phyloP scores from a whole-genome alignment of 805 yeast species.

The Yamadazyma endophytica region DNA sequence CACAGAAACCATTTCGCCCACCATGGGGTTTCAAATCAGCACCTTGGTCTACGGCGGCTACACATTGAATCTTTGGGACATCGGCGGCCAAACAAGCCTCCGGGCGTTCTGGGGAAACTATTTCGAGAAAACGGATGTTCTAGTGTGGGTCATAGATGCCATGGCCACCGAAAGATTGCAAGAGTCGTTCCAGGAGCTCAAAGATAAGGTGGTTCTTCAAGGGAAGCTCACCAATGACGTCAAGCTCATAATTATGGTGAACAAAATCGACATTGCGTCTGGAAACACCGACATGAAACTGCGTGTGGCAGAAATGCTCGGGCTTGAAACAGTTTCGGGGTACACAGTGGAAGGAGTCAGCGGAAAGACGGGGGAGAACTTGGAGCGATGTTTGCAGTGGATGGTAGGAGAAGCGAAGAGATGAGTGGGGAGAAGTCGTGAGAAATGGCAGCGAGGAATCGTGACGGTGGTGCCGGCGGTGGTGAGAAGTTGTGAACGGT shows the following conservation, averaged over 20 bases:
- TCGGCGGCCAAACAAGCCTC: conserved; percentile 60
- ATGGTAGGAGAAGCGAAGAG: no score
- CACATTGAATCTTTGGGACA: conserved; percentile 72
- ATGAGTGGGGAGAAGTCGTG: no score
- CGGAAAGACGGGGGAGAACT: conserved; percentile 30
- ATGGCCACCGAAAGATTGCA: conserved; percentile 53
- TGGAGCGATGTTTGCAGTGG: no score
- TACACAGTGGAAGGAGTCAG: no score
- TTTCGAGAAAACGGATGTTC: conserved; percentile 70
- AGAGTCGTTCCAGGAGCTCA: conserved; percentile 66
- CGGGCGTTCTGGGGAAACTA: conserved; percentile 69
- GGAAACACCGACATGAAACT: conserved; percentile 12
- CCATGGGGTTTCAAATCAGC: conserved; percentile 84
- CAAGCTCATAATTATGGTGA: conserved; percentile 62
- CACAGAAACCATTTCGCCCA: conserved; percentile 64
- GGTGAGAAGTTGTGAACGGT: no score
- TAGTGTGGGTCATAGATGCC: conserved; percentile 85
- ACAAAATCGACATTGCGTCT: conserved; percentile 63
- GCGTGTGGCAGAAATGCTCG: no score
- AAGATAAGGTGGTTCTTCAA: conserved; percentile 53
- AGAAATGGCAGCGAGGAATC: no score
- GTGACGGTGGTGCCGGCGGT: no score
- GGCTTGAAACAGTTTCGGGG: no score
- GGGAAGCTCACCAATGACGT: conserved; percentile 71
- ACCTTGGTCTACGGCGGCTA: conserved; percentile 44